These are phyloP conservation scores for Heliamphora pulchella DNA, from an alignment of 179 eudicot species.

Conservation along the genomic window DNA sequence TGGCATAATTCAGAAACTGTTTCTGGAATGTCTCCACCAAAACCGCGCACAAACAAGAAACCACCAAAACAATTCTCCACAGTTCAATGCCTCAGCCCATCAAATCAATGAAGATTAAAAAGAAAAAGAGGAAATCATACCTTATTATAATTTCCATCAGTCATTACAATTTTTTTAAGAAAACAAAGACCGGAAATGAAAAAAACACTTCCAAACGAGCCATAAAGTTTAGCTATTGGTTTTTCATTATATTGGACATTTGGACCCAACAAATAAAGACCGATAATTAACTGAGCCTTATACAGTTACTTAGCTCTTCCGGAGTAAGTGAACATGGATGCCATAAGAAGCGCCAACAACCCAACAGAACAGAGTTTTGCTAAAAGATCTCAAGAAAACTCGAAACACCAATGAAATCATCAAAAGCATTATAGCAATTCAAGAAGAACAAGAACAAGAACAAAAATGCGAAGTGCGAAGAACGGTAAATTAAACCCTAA, in stretches of 20 bases:
- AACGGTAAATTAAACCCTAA: slow-evolving; percentile 10
- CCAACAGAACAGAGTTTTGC: background rate
- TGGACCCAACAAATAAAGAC: background rate
- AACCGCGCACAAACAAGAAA: background rate
- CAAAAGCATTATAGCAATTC: background rate
- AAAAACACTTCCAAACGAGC: background rate
- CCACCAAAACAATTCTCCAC: background rate
- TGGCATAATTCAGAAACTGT: too few species aligned
- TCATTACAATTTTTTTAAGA: background rate
- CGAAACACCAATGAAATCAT: slow-evolving; percentile 8
- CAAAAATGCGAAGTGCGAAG: background rate
- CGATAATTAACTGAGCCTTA: background rate
- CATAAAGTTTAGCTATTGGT: background rate
- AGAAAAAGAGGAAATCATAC: background rate
- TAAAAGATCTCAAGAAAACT: background rate
- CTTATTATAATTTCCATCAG: background rate
- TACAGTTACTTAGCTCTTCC: background rate
- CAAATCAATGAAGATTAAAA: too few species aligned
- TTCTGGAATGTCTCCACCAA: background rate
- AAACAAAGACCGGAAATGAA: background rate
- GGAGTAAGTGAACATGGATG: background rate
- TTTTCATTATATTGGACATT: background rate
- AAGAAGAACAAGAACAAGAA: background rate
- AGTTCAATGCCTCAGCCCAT: background rate
- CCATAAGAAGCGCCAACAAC: background rate